Conservation (phyloP, 2,329 filamentous ascomycete genomes). For the Stachybotrys chartarum region DNA sequence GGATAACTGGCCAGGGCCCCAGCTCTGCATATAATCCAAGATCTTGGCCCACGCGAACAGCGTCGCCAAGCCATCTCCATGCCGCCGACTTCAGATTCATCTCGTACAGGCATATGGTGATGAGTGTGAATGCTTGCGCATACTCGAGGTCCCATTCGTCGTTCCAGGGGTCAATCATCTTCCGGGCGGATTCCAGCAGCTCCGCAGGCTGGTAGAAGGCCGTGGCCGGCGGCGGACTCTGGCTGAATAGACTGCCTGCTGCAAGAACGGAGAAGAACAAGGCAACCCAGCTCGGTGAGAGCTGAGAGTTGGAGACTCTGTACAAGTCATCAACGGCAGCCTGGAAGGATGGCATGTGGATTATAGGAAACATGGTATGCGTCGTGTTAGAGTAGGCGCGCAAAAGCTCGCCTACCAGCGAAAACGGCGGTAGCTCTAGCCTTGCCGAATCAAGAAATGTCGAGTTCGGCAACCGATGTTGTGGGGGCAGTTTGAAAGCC, state of each 20-base stretch:
- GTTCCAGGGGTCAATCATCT: slow-evolving; percentile 72
- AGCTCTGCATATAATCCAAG: slow-evolving; percentile 73
- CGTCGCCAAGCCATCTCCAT: slow-evolving; percentile 77
- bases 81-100: slow-evolving; percentile 79
- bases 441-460: slow-evolving; percentile 43
- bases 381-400: slow-evolving; percentile 68
- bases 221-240: slow-evolving; percentile 42
- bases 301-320: slow-evolving; percentile 49
- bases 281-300: slow-evolving; percentile 65
- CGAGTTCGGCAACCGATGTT: slow-evolving; percentile 49
- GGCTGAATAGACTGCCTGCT: slow-evolving; percentile 68
- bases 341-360: slow-evolving; percentile 83
- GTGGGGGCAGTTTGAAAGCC: slow-evolving; percentile 70
- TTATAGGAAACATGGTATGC: slow-evolving; percentile 74
- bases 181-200: slow-evolving; percentile 64
- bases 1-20: slow-evolving; percentile 65
- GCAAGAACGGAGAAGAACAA: slow-evolving; percentile 80
- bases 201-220: slow-evolving; percentile 48
- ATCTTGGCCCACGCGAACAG: slow-evolving; percentile 75
- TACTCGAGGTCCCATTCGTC: slow-evolving; percentile 72
- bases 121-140: slow-evolving; percentile 63
- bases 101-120: slow-evolving; percentile 75
- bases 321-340: slow-evolving; percentile 73
- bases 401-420: slow-evolving; percentile 64
- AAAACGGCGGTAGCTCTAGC: slow-evolving; percentile 63